Percentiles rank a stretch among this genome's conserved stretches.
Evolutionary conservation across 1,284 basidiomycete genomes (phyloP).

Genomic region (Ganoderma leucocontextum): DNA sequence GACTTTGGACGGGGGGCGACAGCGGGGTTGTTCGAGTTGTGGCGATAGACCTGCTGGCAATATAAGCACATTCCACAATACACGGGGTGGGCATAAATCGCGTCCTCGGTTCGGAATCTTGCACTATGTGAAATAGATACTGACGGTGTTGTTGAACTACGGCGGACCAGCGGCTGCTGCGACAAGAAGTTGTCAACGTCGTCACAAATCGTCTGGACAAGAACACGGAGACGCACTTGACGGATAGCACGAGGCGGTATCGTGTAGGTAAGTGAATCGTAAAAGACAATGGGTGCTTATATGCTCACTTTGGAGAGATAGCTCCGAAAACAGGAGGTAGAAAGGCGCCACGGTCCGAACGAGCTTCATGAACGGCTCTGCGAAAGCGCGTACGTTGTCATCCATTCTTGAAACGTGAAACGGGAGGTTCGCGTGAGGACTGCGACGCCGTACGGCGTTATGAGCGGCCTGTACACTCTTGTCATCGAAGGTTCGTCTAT

Average conservation of each 20-base stretch:
- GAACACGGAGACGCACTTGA: conserved; percentile 24
- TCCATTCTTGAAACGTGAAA: conserved; percentile 2
- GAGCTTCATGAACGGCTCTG: conserved; percentile 29
- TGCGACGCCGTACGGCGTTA: conserved; percentile 24
- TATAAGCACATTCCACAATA: not conserved
- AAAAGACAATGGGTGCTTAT: not conserved
- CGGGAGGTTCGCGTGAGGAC: not conserved
- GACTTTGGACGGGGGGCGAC: conserved; percentile 2
- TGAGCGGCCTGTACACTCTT: conserved; percentile 29
- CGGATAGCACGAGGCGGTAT: not conserved
- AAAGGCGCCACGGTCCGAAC: conserved; percentile 31
- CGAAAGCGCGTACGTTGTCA: conserved; percentile 21
- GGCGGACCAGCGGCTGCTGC: conserved; percentile 13
- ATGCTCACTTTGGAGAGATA: conserved; percentile 28
- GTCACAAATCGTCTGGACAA: conserved; percentile 24
- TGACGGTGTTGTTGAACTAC: conserved; percentile 9
- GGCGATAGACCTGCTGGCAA: not conserved
- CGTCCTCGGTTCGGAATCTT: not conserved
- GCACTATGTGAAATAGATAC: not conserved
- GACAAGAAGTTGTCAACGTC: conserved; percentile 25
- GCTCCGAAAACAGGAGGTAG: conserved; percentile 29
- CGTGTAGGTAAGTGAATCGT: not conserved
- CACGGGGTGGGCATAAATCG: not conserved
- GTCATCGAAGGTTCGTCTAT: not conserved
- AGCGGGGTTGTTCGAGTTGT: conserved; percentile 11